Conservation (phyloP, 179 eudicot genomes). For the Amaranthus tricolor region DNA sequence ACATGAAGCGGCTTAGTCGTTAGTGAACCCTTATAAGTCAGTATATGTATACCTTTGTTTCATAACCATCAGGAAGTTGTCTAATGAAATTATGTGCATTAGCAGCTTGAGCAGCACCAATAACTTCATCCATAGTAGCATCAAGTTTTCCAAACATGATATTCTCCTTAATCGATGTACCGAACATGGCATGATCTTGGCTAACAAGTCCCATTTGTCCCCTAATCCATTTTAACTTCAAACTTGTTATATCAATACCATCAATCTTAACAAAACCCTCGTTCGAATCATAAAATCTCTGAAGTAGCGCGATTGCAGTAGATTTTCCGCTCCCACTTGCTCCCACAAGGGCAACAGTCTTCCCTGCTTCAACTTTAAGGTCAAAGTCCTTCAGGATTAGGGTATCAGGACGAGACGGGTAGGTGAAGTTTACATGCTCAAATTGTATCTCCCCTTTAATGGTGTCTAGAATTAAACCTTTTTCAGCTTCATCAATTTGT, state of each 20-base stretch:
- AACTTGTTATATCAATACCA: slow-evolving; percentile 35
- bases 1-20: too few species aligned
- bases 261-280: slow-evolving; percentile 40
- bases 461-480: slow-evolving; percentile 25
- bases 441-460: slow-evolving; percentile 36
- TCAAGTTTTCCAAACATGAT: slow-evolving; percentile 43
- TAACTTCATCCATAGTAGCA: slow-evolving; percentile 46
- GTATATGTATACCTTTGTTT: slow-evolving; percentile 15
- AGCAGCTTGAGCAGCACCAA: slow-evolving; percentile 44
- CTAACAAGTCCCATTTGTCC: slow-evolving; percentile 49
- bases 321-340: slow-evolving; percentile 53
- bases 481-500: slow-evolving; percentile 23
- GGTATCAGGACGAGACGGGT: slow-evolving; percentile 45
- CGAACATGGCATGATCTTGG: slow-evolving; percentile 47
- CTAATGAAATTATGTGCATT: slow-evolving; percentile 46
- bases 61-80: slow-evolving; percentile 46
- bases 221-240: slow-evolving; percentile 45
- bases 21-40: too few species aligned
- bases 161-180: slow-evolving; percentile 40
- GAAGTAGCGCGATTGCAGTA: slow-evolving; percentile 41
- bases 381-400: slow-evolving; percentile 35
- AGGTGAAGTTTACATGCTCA: slow-evolving; percentile 33
- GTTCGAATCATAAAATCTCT: slow-evolving; percentile 41
- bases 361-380: slow-evolving; percentile 39
- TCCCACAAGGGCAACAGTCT: slow-evolving; percentile 43